Percentiles rank a stretch among this genome's conserved stretches.
Conservation (phyloP, 768 basidiomycete genomes). For the Chalciporus chontae region DNA sequence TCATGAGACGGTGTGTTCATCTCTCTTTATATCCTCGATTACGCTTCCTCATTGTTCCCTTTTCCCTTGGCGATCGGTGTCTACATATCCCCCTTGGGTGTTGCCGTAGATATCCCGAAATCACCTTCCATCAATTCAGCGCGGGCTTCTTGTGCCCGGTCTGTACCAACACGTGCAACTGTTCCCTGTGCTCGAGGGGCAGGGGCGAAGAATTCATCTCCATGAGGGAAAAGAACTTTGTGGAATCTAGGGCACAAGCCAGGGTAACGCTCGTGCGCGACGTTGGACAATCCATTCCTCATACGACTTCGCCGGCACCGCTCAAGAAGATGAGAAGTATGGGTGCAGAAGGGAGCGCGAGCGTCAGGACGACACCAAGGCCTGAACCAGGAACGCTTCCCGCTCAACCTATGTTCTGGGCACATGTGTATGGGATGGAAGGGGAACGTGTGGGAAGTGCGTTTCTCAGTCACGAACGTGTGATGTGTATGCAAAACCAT, state of each 20-base stretch:
- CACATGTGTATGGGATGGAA: constrained; percentile 31
- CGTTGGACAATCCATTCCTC: neutral
- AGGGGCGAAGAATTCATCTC: constrained; percentile 48
- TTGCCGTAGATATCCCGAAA: constrained; percentile 38
- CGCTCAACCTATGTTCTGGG: constrained; percentile 26
- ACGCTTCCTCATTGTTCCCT: constrained; percentile 3
- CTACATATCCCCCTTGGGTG: neutral
- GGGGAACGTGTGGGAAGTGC: constrained; percentile 27
- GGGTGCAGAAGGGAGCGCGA: neutral
- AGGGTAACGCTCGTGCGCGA: constrained; percentile 27
- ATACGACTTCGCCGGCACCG: neutral
- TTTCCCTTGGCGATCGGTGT: neutral
- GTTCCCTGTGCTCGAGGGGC: constrained; percentile 40
- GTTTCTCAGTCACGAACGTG: constrained; percentile 16
- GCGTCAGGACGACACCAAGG: neutral
- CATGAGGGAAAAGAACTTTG: constrained; percentile 24
- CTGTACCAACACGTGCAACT: constrained; percentile 47
- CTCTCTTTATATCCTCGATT: neutral
- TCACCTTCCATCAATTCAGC: constrained; percentile 32
- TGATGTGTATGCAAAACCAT: neutral
- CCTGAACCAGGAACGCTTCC: constrained; percentile 1
- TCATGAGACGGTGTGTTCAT: constrained; percentile 29
- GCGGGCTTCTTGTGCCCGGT: constrained; percentile 40
- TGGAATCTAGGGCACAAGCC: constrained; percentile 17
- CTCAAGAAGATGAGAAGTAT: neutral